Evolutionary conservation across 768 basidiomycete species (phyloP).

Genomic region (Gloeophyllum trabeum): DNA sequence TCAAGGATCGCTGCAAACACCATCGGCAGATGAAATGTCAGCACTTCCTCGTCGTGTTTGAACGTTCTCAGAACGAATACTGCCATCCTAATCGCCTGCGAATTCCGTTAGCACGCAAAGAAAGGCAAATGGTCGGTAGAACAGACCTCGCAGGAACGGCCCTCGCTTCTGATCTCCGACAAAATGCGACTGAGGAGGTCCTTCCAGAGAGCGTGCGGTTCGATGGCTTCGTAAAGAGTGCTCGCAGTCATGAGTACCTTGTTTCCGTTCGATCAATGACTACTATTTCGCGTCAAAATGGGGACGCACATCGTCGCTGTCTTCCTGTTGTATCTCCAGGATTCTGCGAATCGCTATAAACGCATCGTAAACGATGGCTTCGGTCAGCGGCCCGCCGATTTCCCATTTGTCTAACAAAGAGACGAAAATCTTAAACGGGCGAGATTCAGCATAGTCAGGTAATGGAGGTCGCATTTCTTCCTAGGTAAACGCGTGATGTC

Average conservation of each 20-base stretch:
- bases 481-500: slow-evolving; percentile 26
- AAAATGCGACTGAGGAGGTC: slow-evolving; percentile 51
- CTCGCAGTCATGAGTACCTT: slow-evolving; percentile 76
- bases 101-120: slow-evolving; percentile 5
- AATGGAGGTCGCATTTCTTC: slow-evolving; percentile 69
- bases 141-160: slow-evolving; percentile 36
- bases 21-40: slow-evolving; percentile 69
- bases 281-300: background rate
- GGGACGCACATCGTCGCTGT: slow-evolving; percentile 47
- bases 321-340: slow-evolving; percentile 38
- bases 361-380: slow-evolving; percentile 67
- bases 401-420: slow-evolving; percentile 97
- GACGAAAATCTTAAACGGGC: slow-evolving; percentile 94
- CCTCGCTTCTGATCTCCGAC: slow-evolving; percentile 36
- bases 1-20: slow-evolving; percentile 64
- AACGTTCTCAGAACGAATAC: slow-evolving; percentile 67
- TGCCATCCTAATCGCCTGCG: slow-evolving; percentile 55
- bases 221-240: slow-evolving; percentile 86
- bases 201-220: slow-evolving; percentile 84
- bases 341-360: slow-evolving; percentile 60
- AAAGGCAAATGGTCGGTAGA: too few relatives aligned
- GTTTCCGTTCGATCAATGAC: slow-evolving; percentile 1
- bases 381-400: slow-evolving; percentile 74
- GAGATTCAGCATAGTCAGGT: slow-evolving; percentile 62
- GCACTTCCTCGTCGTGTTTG: slow-evolving; percentile 83